A percentile compares a stretch with the other conserved stretches of the same genome.
Evolutionary conservation across 305 asterid genomes (phyloP).

Genomic region (Solanum hybrid): DNA sequence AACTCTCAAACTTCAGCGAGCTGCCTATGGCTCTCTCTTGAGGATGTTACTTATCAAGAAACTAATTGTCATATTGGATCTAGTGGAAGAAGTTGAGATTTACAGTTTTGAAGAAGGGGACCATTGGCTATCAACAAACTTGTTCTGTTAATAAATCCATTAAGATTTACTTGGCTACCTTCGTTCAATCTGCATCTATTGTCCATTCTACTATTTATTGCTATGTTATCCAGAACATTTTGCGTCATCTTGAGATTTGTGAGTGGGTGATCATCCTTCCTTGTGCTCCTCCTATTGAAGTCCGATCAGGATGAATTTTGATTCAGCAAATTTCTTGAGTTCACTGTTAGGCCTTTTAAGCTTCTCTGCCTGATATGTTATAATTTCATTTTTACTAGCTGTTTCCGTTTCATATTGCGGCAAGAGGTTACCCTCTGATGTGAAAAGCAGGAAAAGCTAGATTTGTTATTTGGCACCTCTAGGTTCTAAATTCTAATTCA

Average conservation of each 20-base stretch:
- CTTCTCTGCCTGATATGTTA: background rate
- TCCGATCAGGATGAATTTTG: background rate
- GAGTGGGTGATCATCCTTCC: background rate
- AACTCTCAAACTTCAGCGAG: background rate
- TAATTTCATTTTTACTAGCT: background rate
- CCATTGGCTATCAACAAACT: background rate
- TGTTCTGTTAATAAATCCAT: background rate
- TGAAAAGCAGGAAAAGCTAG: background rate
- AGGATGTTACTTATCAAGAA: background rate
- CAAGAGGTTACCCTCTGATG: background rate
- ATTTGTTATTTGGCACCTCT: background rate
- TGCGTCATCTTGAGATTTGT: background rate
- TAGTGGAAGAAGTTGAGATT: background rate
- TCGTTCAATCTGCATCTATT: background rate
- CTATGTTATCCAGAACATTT: background rate
- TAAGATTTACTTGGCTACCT: background rate
- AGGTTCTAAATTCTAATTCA: slow-evolving; percentile 11
- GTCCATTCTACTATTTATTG: background rate
- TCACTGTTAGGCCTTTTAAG: background rate
- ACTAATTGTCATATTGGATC: background rate
- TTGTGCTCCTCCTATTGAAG: background rate
- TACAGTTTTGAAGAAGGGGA: no score
- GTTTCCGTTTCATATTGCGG: background rate
- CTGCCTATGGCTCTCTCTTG: background rate
- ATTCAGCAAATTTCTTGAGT: background rate